Evolutionary conservation across 2,329 filamentous ascomycete genomes (phyloP), one percentile per base, ranked within the genome.

Genomic region (Podosphaera xanthii): DNA sequence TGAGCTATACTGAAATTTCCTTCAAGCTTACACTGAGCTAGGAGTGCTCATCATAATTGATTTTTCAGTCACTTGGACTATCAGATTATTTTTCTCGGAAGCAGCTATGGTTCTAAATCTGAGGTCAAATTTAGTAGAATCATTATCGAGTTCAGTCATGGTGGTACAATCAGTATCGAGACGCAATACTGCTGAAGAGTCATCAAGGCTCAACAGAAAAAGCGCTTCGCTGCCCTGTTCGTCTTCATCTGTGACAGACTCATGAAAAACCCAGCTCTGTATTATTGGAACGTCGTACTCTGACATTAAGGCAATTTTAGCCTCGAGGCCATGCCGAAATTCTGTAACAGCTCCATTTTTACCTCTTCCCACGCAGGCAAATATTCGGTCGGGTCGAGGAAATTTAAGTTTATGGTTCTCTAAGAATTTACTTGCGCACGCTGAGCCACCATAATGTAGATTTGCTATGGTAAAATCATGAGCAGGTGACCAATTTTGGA

Each of bases 291-390:
- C 71, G 6, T 70, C 71, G 50, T 74, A 76, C 31, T 78, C 75
- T 9, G 81, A 71, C 31, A 81, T 77, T 4, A 80, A 65, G 1
- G 78, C 80, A 63, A 87, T 79, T 59, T 77, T 80, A 22, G 84
- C 86, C 65, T 85, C 80, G 35, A 87, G 71, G 3, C 87, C 86
- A 68, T 81, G 75, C 62, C 84, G 78, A 62, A 87, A 74, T 66
- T 91, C 84, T 2, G 80, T 79, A 33, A 91, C 72, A 6, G 77
- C 76, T 8, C 84, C 84, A 36, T 75, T 76, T 0, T 72, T 70
- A 0, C 81, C 81, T 63, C 79, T 79, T 0, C 84, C 82, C 30
- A 82, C 82, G 50, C 81, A 83, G 31, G 79, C 77, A 69, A 86
- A 88, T 12, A 89, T 67, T 33, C 77, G 75, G 64, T 83, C 79